Base-by-base conservation (phyloP, 768 basidiomycete genomes). In the Rhodotorula sphaerocarpa region DNA sequence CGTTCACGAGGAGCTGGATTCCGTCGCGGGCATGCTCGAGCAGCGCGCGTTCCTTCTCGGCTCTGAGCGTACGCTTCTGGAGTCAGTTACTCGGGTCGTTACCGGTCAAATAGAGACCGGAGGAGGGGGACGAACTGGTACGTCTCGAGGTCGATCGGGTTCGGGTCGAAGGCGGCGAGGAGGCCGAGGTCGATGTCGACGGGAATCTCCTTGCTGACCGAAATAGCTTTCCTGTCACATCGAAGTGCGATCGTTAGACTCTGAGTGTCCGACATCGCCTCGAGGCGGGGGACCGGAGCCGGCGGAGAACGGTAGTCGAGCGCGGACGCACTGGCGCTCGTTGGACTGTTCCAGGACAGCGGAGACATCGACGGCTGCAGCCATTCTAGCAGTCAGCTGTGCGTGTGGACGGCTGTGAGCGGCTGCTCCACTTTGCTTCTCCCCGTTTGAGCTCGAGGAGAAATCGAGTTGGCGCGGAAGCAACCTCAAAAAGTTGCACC, bases 151-250 rank as follows among this genome's bases (percentile, higher is more conserved):
- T 96, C 90, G 66, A 90, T 83, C 18, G 87, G 83, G 74, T 90
- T 92, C 27, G 81, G 80, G 78, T 99, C 93, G 50, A 88, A 88
- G 2, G 88, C 89, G 7, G 86, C 82, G 25, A 99, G 79, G 45
- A 86, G 80, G 7, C 88, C 92, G 7, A 85, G 73, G 76, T 99
- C 95, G 61, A 90, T 45, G 50, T 69, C 68, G 30, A 66, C 68
- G 15, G 86, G 83, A 14, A 82, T 84, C 55, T 88, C 87, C 74
- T 87, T 90, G 74, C 88, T 84, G 59, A 88, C 84, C 39, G 78
- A 75, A 42, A 82, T 78, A 36, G 84, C 81, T 76, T 84, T 83
- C 74, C 87, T 90, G 70, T 5, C 4, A 30, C 2, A 27, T 20
- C 14, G 36, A n/a, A 18, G 33, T 5, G 31, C n/a, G n/a, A n/a